Evolutionary conservation across 495 filamentous ascomycete genomes (phyloP), one percentile per base, ranked within the genome.

Genomic region (Chaetomium cochliodes): DNA sequence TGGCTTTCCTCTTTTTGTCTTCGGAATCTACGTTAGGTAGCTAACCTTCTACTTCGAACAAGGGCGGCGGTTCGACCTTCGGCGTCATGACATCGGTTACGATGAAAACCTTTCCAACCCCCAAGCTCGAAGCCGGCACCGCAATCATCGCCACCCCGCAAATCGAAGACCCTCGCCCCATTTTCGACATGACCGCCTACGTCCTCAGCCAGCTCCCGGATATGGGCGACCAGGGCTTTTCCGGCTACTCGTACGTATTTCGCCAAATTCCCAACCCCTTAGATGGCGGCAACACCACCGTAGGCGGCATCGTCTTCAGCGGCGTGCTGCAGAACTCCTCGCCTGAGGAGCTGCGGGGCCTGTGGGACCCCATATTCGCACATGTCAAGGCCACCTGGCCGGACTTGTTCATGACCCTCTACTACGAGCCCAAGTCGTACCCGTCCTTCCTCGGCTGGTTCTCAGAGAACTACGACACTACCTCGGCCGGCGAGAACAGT

Each of bases 31-130:
- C 41, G n/a, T n/a, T n/a, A 2, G 1, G 15, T 28, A 20, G 25
- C 44, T 6, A 50, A 25, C 16, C 15, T 25, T 30, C 39, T 53
- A 11, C 7, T 5, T 16, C 18, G 49, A 9, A 22, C 42, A 16
- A 82, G 79, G 87, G 87, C 18, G 88, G 87, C 18, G 86, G 81
- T 25, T 85, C 85, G 20, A 88, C 86, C 11, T 90, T 86, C 51
- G 87, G 84, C 4, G 78, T 89, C 39, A 77, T 89, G n/a, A 82
- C 78, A 54, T 84, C 81, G 1, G 76, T 84, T 57, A 89, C 86
- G 2, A 67, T 81, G 9, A 63, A 71, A 28, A 78, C 80, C 12
- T 68, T 71, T 64, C 76, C 77, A 16, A 71, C 67, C 25, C 75
- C 74, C 5, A 46, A 65, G 42, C n/a, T 79, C 2, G 66, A 71